Evolutionary conservation across 768 basidiomycete species (phyloP).

Genomic region (Auriscalpium orientale): DNA sequence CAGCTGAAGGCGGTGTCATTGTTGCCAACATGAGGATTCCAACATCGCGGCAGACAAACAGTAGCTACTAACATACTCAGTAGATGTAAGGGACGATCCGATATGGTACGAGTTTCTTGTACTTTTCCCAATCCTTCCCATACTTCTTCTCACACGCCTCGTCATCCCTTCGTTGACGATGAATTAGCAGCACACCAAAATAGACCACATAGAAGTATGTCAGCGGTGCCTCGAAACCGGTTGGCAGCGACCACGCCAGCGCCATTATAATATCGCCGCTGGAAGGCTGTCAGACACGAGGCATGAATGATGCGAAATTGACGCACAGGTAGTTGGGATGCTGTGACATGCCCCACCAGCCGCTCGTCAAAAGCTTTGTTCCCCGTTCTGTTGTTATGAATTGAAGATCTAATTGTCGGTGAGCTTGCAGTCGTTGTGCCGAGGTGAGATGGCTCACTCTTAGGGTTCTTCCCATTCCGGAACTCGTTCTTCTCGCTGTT

Average conservation of each 20-base stretch:
- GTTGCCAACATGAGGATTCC: too few relatives aligned
- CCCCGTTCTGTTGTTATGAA: conserved; percentile 80
- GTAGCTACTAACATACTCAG: conserved; percentile 22
- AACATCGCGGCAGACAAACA: too few relatives aligned
- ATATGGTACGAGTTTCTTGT: conserved; percentile 79
- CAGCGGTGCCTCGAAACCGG: conserved; percentile 85
- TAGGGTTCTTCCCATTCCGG: conserved; percentile 87
- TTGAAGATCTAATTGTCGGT: conserved; percentile 47
- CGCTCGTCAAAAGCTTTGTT: conserved; percentile 85
- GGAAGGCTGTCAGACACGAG: conserved; percentile 1
- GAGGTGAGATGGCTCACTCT: conserved; percentile 43
- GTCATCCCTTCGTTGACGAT: conserved; percentile 87
- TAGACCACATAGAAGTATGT: conserved; percentile 94
- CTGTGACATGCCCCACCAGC: conserved; percentile 94
- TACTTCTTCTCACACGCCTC: conserved; percentile 87
- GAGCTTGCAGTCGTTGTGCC: too few relatives aligned
- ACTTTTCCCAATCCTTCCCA: conserved; percentile 89
- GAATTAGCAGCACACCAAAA: conserved; percentile 83
- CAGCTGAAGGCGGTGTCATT: too few relatives aligned
- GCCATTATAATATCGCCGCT: conserved; percentile 88
- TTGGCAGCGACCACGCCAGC: conserved; percentile 88
- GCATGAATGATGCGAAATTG: neutral
- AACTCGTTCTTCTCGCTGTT: conserved; percentile 97
- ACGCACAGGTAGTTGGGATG: conserved; percentile 88
- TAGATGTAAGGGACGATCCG: conserved; percentile 84